Evolutionary conservation across 306 rosid genomes (phyloP), one percentile per base, ranked within the genome.

Genomic region (Geum urbanum): DNA sequence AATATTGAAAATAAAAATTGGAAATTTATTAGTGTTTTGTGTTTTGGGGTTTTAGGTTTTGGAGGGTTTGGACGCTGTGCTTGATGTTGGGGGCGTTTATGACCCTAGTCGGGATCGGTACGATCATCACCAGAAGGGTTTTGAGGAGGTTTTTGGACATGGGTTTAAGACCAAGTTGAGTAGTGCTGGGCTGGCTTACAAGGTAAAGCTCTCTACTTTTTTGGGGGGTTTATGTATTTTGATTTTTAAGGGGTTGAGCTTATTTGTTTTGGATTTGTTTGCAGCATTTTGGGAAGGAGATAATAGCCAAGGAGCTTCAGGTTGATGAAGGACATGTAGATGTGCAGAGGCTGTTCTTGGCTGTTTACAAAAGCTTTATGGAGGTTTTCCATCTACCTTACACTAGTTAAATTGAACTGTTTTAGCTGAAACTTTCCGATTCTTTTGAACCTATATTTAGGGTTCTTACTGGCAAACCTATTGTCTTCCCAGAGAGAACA

Each of bases 81-180:
- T 95, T 80, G 99, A 95, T 78, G 99, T 89, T 75, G 99, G 97
- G 41, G 99, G 99, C 52, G 92, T 86, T 27, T 95, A 91, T 75
- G 96, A 91, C 66, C 95, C 96, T 9, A 71, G 77, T 63, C 75
- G 22, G 69, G 88, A 95, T 78, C 83, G 96, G 51, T 95, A 89
- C 72, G 99, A 95, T 84, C 99, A 95, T 86, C 99, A 95, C 77
- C 99, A 95, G 58, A 95, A 95, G 67, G 97, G 97, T 18, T 95
- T 95, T 82, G 89, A 68, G 49, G 99, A 91, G 87, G 83, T 82
- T 76, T 95, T 95, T 72, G 96, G 96, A 5, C 89, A 89, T 70
- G 95, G 97, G 65, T 91, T 95, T 82, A 81, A 86, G 55, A 91
- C 97, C 46, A 95, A 95, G 78, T 89, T 95, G 12, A 95, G 99